phyloP scores from a whole-genome alignment of 768 basidiomycete species.

The Dendrothele bispora region DNA sequence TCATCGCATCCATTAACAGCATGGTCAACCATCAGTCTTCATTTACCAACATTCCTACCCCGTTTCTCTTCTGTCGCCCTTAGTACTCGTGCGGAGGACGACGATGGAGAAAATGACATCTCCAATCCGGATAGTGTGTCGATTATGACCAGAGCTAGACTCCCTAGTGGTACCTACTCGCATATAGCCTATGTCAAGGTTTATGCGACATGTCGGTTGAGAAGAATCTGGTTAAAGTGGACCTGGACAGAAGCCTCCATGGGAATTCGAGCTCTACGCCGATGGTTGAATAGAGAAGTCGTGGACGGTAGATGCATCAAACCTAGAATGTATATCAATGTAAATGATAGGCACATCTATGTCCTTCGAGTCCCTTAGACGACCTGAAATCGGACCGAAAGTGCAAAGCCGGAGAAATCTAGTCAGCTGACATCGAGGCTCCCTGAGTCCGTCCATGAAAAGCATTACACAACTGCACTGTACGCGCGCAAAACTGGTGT shows the following conservation, averaged over 20 bases:
- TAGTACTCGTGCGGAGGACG: constrained; percentile 18
- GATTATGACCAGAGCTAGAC: constrained; percentile 14
- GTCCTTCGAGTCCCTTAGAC: no score
- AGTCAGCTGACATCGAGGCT: no score
- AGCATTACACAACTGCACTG: no score
- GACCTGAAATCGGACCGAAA: no score
- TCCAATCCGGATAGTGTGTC: constrained; percentile 7
- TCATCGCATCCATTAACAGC: constrained; percentile 61
- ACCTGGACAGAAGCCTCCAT: constrained; percentile 54
- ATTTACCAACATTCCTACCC: constrained; percentile 58
- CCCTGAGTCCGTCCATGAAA: no score
- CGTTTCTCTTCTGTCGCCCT: constrained; percentile 53
- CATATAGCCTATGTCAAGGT: constrained; percentile 74
- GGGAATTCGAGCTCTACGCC: constrained; percentile 78
- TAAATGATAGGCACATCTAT: no score
- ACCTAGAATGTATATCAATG: no score
- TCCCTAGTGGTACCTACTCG: constrained; percentile 59
- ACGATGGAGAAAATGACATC: constrained; percentile 16
- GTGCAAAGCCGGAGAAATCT: no score
- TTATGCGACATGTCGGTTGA: constrained; percentile 74
- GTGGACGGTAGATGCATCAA: no score
- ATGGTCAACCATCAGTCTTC: constrained; percentile 66
- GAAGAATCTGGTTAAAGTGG: constrained; percentile 74
- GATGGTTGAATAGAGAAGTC: no score
- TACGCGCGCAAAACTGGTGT: no score